Base-by-base conservation (phyloP, 257 asterid genomes). In the Asclepias syriaca region DNA sequence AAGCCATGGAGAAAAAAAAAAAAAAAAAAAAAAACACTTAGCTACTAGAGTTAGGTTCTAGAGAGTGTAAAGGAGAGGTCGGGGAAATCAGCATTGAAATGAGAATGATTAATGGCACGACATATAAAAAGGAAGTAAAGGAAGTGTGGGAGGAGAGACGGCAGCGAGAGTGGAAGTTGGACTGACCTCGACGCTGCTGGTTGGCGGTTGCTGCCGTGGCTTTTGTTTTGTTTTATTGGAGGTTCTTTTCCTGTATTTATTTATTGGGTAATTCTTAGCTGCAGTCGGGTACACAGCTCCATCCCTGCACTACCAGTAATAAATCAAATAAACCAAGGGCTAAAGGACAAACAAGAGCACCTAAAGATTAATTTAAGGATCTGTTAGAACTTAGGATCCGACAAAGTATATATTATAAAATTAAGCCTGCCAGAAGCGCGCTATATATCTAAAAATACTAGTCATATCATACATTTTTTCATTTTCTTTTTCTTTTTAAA, bases 1-100 rank as follows among this genome's bases (percentile, higher is more conserved):
- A 76, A 53, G 85, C 79, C 89, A 86, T 84, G 27, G 79, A 46
- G 0, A 24, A 4, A 54, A 15, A 6, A 34, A 34, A 34, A 34
- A 1, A 1, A 34, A 34, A 34, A 34, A 34, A 34, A 32, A 32
- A 3, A 24, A 24, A 24, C 27, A 2, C 37, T 34, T 2, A 34
- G 39, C 21, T 40, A 59, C 21, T 40, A 59, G 15, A n/a, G 27
- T 9, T 39, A 66, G 21, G 64, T 4, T 70, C n/a, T 74, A 49
- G 65, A 55, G 49, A 51, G 80, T 2, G 40, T 46, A n/a, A 5
- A 16, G 21, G 57, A 51, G 57, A 51, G n/a, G 57, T 51, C n/a
- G 57, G 27, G 64, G 46, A 29, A 21, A 65, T 49, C 65, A 69
- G 71, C 56, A 63, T 22, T 66, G 15, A 9, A 56, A 46, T 51